Percentiles rank a stretch among this genome's conserved stretches.
These are phyloP conservation scores for Massarina eburnea DNA, from an alignment of 2,329 filamentous ascomycete genomes.

Conservation along the genomic window DNA sequence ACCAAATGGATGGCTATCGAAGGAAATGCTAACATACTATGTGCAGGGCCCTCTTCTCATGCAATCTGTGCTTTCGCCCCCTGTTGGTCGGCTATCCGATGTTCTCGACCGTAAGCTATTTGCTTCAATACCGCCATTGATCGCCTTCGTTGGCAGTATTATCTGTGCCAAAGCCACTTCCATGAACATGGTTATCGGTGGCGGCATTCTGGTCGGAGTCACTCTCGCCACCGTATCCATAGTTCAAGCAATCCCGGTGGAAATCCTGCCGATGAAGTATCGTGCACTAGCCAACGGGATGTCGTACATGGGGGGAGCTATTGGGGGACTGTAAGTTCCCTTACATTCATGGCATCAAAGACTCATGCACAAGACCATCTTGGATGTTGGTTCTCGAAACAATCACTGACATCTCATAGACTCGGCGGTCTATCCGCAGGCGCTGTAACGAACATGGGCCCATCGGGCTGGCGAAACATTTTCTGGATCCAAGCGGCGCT, in stretches of 20 bases:
- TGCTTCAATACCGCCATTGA: constrained; percentile 54
- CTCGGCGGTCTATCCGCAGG: constrained; percentile 55
- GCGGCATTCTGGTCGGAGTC: constrained; percentile 59
- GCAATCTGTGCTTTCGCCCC: constrained; percentile 59
- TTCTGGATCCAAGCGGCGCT: constrained; percentile 63
- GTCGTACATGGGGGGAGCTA: constrained; percentile 52
- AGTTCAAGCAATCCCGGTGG: constrained; percentile 58
- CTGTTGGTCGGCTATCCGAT: constrained; percentile 60
- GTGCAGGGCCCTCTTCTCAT: constrained; percentile 61
- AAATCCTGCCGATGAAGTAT: constrained; percentile 60
- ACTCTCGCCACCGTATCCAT: constrained; percentile 59
- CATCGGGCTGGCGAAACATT: constrained; percentile 57
- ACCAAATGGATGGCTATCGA: no score
- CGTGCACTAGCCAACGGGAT: constrained; percentile 59
- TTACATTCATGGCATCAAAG: background rate
- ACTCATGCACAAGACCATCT: background rate
- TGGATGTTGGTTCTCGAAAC: background rate
- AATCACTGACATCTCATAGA: constrained; percentile 25
- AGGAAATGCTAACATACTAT: constrained; percentile 2
- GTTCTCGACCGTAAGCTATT: constrained; percentile 59
- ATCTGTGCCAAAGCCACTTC: constrained; percentile 58
- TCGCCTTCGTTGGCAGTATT: constrained; percentile 57
- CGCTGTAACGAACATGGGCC: constrained; percentile 52
- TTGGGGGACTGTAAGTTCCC: constrained; percentile 54
- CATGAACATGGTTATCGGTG: constrained; percentile 60